Percentiles rank a stretch among this genome's conserved stretches.
Conservation (phyloP, 176 grass and related monocot species). For the Saccharum spontaneum region DNA sequence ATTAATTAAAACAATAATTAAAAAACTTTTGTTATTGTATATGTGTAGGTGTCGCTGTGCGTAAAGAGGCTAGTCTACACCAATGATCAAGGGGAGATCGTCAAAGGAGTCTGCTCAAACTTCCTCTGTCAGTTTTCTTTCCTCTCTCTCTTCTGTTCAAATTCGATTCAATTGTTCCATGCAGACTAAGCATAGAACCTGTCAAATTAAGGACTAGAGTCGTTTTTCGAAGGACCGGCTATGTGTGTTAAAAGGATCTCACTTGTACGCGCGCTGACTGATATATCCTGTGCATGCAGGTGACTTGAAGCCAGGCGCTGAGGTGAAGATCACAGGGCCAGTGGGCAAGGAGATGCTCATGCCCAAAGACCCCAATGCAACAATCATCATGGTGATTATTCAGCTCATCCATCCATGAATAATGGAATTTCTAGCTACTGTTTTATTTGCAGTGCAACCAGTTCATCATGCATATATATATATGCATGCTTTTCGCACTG, state of each 20-base stretch:
- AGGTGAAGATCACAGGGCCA: conserved; percentile 85
- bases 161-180: not conserved
- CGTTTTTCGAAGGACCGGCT: not conserved
- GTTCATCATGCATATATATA: not conserved
- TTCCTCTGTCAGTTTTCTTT: conserved; percentile 59
- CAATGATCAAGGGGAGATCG: conserved; percentile 86
- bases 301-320: conserved; percentile 66
- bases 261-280: not conserved
- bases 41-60: conserved; percentile 72
- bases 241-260: not conserved
- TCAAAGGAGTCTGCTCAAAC: conserved; percentile 98
- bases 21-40: not conserved
- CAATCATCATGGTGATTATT: conserved; percentile 65
- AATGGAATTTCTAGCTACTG: not conserved
- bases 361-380: conserved; percentile 96
- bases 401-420: not conserved
- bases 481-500: not conserved
- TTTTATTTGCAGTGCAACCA: not conserved
- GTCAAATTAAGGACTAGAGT: not conserved
- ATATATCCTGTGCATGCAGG: conserved; percentile 35
- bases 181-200: not conserved
- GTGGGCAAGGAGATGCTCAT: conserved; percentile 98
- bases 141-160: not conserved
- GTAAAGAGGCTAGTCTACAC: conserved; percentile 95
- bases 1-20: not conserved